Conservation (phyloP, 2,329 filamentous ascomycete genomes). For the Drechslerella stenobrocha region DNA sequence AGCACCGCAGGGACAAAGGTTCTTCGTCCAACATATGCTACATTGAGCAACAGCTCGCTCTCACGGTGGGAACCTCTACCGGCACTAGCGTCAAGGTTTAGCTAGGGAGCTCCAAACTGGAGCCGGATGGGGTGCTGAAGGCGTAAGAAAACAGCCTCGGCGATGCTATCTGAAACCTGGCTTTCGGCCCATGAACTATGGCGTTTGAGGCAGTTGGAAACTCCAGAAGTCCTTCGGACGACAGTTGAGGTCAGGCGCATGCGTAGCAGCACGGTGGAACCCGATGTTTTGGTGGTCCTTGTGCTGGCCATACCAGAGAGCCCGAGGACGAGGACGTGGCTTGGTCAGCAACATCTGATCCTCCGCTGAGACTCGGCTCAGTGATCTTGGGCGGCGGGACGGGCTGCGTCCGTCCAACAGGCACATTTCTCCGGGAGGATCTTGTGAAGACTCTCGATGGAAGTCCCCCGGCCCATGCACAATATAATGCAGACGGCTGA, state of each 20-base stretch:
- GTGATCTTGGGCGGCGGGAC: constrained; percentile 25
- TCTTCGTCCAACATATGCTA: not conserved
- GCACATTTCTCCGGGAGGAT: not conserved
- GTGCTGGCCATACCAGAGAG: constrained; percentile 1
- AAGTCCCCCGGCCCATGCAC: not conserved
- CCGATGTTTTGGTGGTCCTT: constrained; percentile 14
- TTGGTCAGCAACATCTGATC: constrained; percentile 38
- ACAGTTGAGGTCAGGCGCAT: constrained; percentile 19
- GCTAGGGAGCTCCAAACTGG: not conserved
- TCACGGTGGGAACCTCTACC: too few species aligned
- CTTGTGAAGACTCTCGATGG: too few species aligned
- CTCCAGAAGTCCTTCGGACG: constrained; percentile 20
- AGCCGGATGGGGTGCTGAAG: not conserved
- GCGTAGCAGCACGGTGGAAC: constrained; percentile 19
- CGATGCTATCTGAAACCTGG: not conserved
- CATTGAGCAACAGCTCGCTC: too few species aligned
- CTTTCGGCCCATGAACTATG: constrained; percentile 14
- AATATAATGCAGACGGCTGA: constrained; percentile 42
- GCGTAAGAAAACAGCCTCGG: not conserved
- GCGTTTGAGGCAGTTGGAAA: constrained; percentile 42
- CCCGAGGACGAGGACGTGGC: constrained; percentile 24
- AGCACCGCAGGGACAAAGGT: too few species aligned
- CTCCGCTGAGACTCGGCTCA: constrained; percentile 42
- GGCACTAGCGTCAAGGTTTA: not conserved
- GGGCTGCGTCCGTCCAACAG: constrained; percentile 41